Base-by-base conservation (phyloP, 495 filamentous ascomycete species). In the Thermothielavioides terrestris region DNA sequence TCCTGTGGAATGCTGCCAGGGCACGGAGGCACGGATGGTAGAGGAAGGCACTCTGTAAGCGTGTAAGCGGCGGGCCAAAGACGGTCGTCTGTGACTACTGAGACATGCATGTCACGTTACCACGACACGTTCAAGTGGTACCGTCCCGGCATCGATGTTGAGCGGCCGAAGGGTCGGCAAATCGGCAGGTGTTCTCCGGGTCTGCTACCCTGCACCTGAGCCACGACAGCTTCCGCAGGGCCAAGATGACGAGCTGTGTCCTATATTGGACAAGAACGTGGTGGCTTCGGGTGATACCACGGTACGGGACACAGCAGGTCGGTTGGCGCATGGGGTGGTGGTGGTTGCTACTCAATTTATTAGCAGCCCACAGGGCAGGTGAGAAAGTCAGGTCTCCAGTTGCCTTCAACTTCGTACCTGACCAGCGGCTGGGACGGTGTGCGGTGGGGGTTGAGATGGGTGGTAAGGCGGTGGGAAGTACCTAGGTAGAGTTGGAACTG, bases 101-200 rank as follows among this genome's bases (percentile, higher is more conserved):
- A 25, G 32, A 12, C 21, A 50, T 48, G 55, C 51, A 59, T 59
- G 56, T 17, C 46, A 60, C 57, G 53, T 60, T 60, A 56, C 57
- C 35, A 47, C 48, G 17, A 37, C 38, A 15, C 20, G 32, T 18
- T 8, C 38, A 37, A 11, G 39, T 43, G 32, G 1, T 14, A 37
- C 32, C 11, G 11, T 28, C 21, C 18, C n/a, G n/a, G n/a, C n/a
- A 15, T 27, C n/a, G 28, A 32, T 18, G 23, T 42, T 30, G 48
- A 26, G 43, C 37, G 12, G 28, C 27, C 20, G 30, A 34, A 31
- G 18, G 9, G 28, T 32, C 31, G 30, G 49, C 3, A 42, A 42
- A 10, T 11, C 4, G 28, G 31, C 22, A 43, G 15, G 7, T 44
- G 4, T 26, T 31, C 2, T 11, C 23, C 11, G 22, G 39, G 40